A percentile compares a stretch with the other conserved stretches of the same genome.
Conservation (phyloP, 1,284 basidiomycete species). For the Cryptococcus sp. region DNA sequence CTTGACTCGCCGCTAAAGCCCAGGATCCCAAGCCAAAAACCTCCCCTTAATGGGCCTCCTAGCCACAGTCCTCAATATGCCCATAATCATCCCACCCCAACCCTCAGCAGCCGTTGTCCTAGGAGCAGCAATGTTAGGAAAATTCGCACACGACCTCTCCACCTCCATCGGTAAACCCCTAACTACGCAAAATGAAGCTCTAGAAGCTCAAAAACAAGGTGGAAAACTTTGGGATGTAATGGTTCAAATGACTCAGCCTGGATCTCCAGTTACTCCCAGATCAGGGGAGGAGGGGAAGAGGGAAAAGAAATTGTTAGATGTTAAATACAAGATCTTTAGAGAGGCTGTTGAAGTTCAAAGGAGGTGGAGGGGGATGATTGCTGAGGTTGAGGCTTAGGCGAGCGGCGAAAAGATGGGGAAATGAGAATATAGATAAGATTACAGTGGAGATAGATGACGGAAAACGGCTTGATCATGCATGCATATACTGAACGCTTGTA, state of each 20-base stretch:
- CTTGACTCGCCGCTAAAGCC: too few relatives aligned
- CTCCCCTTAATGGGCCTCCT: slow-evolving; percentile 76
- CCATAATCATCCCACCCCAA: slow-evolving; percentile 75
- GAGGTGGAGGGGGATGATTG: slow-evolving; percentile 48
- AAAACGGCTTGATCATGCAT: too few relatives aligned
- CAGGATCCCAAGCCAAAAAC: slow-evolving; percentile 86
- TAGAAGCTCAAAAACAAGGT: slow-evolving; percentile 54
- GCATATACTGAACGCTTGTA: too few relatives aligned
- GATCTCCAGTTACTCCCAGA: slow-evolving; percentile 66
- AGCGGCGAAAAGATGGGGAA: neutral
- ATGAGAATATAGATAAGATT: too few relatives aligned
- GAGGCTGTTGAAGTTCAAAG: slow-evolving; percentile 85
- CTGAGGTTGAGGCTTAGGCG: slow-evolving; percentile 20
- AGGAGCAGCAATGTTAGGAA: slow-evolving; percentile 88
- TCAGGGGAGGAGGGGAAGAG: slow-evolving; percentile 50
- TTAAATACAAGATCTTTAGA: slow-evolving; percentile 90
- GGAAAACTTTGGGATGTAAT: slow-evolving; percentile 86
- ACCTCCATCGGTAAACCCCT: slow-evolving; percentile 37
- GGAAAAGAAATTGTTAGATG: slow-evolving; percentile 72
- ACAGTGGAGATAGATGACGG: neutral
- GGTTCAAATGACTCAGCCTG: slow-evolving; percentile 91
- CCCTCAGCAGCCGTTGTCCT: slow-evolving; percentile 80
- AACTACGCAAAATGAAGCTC: slow-evolving; percentile 48
- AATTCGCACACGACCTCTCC: slow-evolving; percentile 70
- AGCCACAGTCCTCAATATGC: slow-evolving; percentile 77